Evolutionary conservation across 306 rosid genomes (phyloP), one percentile per base, ranked within the genome.

Genomic region (Morella rubra): DNA sequence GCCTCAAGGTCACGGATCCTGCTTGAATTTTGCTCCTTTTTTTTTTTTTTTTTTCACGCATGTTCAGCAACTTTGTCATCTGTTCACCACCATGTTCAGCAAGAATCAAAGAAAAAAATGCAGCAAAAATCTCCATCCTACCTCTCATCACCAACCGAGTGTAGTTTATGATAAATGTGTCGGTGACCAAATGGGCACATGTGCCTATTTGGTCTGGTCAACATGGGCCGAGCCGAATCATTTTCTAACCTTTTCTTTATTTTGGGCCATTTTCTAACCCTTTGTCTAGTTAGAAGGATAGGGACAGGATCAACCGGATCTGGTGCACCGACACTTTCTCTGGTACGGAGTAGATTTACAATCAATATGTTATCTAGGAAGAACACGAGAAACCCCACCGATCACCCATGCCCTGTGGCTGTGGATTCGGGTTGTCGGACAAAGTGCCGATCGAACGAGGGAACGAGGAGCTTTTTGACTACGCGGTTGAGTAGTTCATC

Each of bases 361-460:
- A 42, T 42, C 13, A 0, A 27, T 27, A 1, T 27, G 1, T 4
- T 4, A 10, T 22, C 40, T 58, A 6, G 45, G 71, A 19, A 42
- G 49, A 65, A n/a, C n/a, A 41, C 18, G 47, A 7, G 50, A 49
- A 27, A 27, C 32, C 27, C 49, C 71, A 42, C 42, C 27, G 1
- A 27, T 27, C 50, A 4, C n/a, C 60, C 16, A 12, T 49, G 52
- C n/a, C 27, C 60, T n/a, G 10, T 32, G 45, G 42, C 44, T 60
- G 44, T 64, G 70, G 70, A 64, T 64, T 8, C 71, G 50, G 18
- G 50, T n/a, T 41, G 50, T 65, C 32, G 16, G 71, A 42, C 71
- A 41, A 8, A 65, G 27, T 5, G 41, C 20, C 24, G 32, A 27
- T 27, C 32, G 32, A 27, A 27, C 32, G n/a, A n/a, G n/a, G n/a